Evolutionary conservation across 2,329 filamentous ascomycete species (phyloP), one percentile per base, ranked within the genome.

Genomic region (Fusarium armeniacum): DNA sequence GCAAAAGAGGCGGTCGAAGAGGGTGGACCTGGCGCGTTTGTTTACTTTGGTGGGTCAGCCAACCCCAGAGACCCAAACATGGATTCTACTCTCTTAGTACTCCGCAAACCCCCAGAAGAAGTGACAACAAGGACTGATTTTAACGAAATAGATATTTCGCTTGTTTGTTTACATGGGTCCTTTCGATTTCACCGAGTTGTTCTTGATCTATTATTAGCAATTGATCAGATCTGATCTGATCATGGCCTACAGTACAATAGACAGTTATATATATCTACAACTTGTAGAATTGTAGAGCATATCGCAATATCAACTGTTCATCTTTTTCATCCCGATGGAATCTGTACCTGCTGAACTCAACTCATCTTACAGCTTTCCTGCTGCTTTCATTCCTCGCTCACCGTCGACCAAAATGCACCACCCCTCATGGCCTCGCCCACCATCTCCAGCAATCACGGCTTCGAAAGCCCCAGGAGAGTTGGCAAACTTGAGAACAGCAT

Each of bases 351-450:
- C n/a, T 40, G 11, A 20, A n/a, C n/a, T 22, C 5, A 4, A 44
- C 43, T 50, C 46, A 30, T 15, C 30, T 74, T 65, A 83, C 58
- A 87, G 76, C 80, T 87, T 89, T 32, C 86, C 88, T 20, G 84
- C 87, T 40, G 79, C 83, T 75, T 82, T 83, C 73, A 91, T 73
- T 2, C 87, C 89, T 76, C 79, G 82, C 71, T 94, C 92, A 0
- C 93, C 93, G 79, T 97, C 93, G 13, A 97, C 92, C 45, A 97
- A 83, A 26, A 97, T 91, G 80, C 93, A 97, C 92, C 93, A 97
- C 1, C 93, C 93, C 75, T 94, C 92, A 51, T 82, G 80, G 10
- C 92, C 92, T 30, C 80, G 76, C 28, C 90, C 89, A 30, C 90
- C 89, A 38, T 90, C 83, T 9, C 85, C 89, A 66, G 84, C 88